These are phyloP conservation scores for Lepidium didymum DNA, from an alignment of 345 rosid species.

Conservation along the genomic window DNA sequence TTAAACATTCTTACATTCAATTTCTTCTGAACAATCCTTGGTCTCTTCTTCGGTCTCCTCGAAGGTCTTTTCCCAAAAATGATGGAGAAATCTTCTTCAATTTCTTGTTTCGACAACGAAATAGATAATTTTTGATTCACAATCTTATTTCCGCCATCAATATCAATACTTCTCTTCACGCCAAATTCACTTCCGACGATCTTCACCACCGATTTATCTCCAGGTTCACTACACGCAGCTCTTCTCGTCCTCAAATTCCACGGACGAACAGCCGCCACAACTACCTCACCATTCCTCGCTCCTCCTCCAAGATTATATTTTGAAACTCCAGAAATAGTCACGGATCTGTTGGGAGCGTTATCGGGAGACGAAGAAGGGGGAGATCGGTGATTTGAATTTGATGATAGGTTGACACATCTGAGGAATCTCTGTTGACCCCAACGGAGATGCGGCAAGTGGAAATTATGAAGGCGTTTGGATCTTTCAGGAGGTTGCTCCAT, in stretches of 20 bases:
- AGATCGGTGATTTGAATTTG: conserved; percentile 6
- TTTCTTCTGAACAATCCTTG: conserved; percentile 25
- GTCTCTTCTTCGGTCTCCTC: conserved; percentile 29
- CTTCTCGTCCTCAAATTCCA: conserved; percentile 31
- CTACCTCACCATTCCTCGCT: not conserved
- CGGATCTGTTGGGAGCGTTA: conserved; percentile 5
- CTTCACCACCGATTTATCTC: conserved; percentile 9
- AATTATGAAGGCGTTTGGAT: conserved; percentile 26
- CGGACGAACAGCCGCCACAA: not conserved
- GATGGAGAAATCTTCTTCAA: conserved; percentile 8
- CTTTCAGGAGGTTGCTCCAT: conserved; percentile 22
- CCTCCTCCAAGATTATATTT: not conserved
- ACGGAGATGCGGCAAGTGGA: conserved; percentile 14
- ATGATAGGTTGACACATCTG: conserved; percentile 16
- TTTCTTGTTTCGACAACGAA: conserved; percentile 17
- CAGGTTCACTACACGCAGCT: conserved; percentile 11
- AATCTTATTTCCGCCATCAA: not conserved
- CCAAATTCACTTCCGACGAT: not conserved
- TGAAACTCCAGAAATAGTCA: not conserved
- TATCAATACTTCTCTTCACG: not conserved
- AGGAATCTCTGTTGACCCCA: conserved; percentile 28
- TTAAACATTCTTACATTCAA: conserved; percentile 3
- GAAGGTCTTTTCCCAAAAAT: conserved; percentile 17
- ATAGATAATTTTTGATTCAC: conserved; percentile 17
- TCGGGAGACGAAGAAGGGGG: not conserved